Evolutionary conservation across 768 basidiomycete genomes (phyloP), one percentile per base, ranked within the genome.

Genomic region (Leccinum barrowsii): DNA sequence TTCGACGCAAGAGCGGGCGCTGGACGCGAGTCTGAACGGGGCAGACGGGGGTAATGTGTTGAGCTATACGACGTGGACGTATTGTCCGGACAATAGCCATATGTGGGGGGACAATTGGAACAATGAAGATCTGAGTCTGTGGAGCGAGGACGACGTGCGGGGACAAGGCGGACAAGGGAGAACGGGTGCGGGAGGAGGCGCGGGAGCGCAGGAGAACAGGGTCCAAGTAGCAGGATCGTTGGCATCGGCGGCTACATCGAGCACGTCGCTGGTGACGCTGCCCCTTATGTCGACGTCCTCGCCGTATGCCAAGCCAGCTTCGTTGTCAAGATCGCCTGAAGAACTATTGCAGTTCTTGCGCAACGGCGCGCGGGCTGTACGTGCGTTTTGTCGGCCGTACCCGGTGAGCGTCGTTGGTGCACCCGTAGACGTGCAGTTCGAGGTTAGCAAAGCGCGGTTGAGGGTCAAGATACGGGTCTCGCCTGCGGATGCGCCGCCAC

Each of bases 91-190:
- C 64, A 87, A 86, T 67, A 79, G 78, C 24, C 92, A 98, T 68
- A 77, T 83, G 67, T 97, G 91, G 92, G 94, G 96, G 13, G 96
- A 99, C 73, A 87, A 87, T 1, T 99, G 95, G 96, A 95, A 98
- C 71, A 84, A 91, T 74, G 96, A 99, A 75, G 96, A 98, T 75
- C 71, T 98, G 58, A 93, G 90, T 62, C 61, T 98, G 13, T 98
- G 91, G 91, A 88, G 87, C 64, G 63, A 72, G 4, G 91, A 94
- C 63, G 94, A 98, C 69, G 60, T 85, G 59, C 69, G 5, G 5
- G n/a, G 11, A 22, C 40, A 4, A 40, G 37, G 37, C 17, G 37
- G 1, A 17, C 37, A 1, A 17, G 17, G 8, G 8, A n/a, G 21
- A 17, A n/a, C 37, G 37, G 37, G 8, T 17, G 40, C 40, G 40